A percentile compares a stretch with the other conserved stretches of the same genome.
Conservation (phyloP, 768 basidiomycete species). For the Amanita inopinata region DNA sequence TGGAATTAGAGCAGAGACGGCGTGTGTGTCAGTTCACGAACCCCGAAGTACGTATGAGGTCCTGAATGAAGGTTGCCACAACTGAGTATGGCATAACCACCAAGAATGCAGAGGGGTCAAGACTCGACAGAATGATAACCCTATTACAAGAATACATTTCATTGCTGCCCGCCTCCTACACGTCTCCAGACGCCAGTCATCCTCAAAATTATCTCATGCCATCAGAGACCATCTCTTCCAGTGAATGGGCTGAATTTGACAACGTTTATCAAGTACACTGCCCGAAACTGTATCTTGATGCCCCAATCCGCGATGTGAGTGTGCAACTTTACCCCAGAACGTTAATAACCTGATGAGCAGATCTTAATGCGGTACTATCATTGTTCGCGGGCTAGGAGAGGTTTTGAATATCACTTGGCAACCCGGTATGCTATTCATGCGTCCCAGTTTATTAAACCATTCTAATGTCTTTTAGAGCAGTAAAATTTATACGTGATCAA, state of each 20-base stretch:
- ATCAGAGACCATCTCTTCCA: conserved; percentile 52
- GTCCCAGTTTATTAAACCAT: not conserved
- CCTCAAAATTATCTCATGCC: conserved; percentile 53
- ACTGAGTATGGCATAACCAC: not conserved
- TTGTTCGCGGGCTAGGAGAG: conserved; percentile 63
- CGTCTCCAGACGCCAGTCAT: conserved; percentile 18
- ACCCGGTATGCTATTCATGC: conserved; percentile 44
- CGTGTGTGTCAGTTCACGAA: not conserved
- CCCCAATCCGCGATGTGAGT: conserved; percentile 70
- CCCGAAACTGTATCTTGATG: conserved; percentile 72
- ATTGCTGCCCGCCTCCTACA: conserved; percentile 35
- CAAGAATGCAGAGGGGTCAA: not conserved
- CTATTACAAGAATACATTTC: conserved; percentile 54
- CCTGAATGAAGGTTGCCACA: conserved; percentile 2
- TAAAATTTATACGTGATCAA: conserved; percentile 84
- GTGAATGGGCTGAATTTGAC: conserved; percentile 76
- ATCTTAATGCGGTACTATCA: conserved; percentile 86
- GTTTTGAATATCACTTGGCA: conserved; percentile 85
- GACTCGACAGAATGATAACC: conserved; percentile 35
- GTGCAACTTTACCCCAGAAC: not conserved
- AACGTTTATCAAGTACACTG: conserved; percentile 89
- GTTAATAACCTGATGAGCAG: conserved; percentile 27
- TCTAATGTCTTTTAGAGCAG: conserved; percentile 38
- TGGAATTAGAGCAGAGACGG: not conserved
- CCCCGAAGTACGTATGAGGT: not conserved